These are phyloP conservation scores for Alternaria atra DNA, from an alignment of 2,329 filamentous ascomycete genomes.

Conservation along the genomic window DNA sequence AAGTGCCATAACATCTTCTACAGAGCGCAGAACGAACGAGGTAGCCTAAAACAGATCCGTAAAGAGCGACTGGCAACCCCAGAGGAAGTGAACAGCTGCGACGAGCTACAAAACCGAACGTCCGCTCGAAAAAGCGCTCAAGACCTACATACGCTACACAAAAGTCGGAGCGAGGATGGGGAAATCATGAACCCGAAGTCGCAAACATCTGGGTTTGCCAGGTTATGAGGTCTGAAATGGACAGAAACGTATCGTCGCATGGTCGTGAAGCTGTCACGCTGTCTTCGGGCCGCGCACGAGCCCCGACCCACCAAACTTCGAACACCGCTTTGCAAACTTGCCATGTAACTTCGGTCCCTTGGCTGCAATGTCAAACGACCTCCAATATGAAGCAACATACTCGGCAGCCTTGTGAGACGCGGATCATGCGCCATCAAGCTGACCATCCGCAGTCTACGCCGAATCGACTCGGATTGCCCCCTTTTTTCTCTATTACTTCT, in stretches of 20 bases:
- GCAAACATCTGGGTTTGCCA: background rate
- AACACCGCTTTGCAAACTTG: background rate
- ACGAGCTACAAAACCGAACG: background rate
- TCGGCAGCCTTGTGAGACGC: background rate
- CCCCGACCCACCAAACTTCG: background rate
- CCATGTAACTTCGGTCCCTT: background rate
- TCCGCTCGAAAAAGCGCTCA: too few species aligned
- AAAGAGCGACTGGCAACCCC: background rate
- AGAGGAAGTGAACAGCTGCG: background rate
- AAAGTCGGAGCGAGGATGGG: background rate
- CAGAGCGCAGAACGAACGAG: background rate
- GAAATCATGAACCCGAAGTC: background rate
- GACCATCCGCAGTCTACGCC: background rate
- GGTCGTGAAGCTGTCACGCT: background rate
- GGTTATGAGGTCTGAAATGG: background rate
- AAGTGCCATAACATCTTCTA: background rate
- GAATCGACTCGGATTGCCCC: background rate
- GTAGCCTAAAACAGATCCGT: background rate
- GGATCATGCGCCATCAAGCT: background rate
- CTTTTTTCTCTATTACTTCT: background rate
- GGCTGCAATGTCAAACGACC: background rate
- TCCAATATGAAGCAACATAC: background rate
- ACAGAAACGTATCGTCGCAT: background rate
- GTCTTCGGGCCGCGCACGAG: slow-evolving; percentile 2
- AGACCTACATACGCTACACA: background rate